Evolutionary conservation across 306 rosid genomes (phyloP).

Genomic region (Albizia julibrissin): DNA sequence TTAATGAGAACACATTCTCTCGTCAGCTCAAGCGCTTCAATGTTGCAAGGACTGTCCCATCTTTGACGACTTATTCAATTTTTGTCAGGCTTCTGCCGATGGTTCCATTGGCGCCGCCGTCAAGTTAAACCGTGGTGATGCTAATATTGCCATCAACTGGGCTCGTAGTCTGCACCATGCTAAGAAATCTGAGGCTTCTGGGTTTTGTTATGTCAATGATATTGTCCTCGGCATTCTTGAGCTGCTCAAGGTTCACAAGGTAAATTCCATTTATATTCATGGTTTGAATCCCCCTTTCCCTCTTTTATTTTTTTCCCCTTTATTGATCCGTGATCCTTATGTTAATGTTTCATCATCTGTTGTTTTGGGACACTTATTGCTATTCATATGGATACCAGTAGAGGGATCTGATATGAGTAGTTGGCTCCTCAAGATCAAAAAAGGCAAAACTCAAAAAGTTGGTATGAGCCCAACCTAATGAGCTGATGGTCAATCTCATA

Average conservation of each 20-base stretch:
- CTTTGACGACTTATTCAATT: conserved; percentile 69
- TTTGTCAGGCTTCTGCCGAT: conserved; percentile 79
- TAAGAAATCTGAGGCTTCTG: conserved; percentile 87
- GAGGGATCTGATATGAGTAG: no score
- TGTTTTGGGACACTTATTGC: neutral
- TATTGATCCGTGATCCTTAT: neutral
- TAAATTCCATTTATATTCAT: neutral
- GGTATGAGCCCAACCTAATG: no score
- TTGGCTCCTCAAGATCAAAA: no score
- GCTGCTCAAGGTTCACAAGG: conserved; percentile 90
- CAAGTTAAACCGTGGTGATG: conserved; percentile 69
- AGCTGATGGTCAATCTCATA: no score
- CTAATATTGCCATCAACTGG: conserved; percentile 77
- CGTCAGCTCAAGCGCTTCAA: conserved; percentile 80
- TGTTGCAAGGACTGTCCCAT: conserved; percentile 84
- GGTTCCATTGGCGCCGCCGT: conserved; percentile 87
- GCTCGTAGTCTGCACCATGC: conserved; percentile 87
- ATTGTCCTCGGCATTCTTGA: conserved; percentile 90
- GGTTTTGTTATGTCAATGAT: conserved; percentile 89
- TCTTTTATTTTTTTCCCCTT: neutral
- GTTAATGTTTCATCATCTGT: neutral
- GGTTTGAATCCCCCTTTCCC: neutral
- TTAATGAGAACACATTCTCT: conserved; percentile 44
- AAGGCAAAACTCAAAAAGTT: no score
- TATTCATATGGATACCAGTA: no score